phyloP scores from a whole-genome alignment of 345 rosid genomes.

The Pistacia integerrima region DNA sequence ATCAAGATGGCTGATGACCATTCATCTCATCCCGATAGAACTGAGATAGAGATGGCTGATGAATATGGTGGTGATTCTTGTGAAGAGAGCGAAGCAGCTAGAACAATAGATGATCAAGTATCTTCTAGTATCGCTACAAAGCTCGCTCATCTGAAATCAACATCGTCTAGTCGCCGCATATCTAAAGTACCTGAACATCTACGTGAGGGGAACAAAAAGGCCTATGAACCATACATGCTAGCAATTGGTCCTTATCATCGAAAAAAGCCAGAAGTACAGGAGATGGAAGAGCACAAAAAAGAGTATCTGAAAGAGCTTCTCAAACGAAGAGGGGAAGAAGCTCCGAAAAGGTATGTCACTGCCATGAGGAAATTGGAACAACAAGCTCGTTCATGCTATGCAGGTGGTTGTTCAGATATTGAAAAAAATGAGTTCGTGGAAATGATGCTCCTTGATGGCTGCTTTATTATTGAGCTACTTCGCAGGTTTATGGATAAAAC shows the following conservation, averaged over 20 bases:
- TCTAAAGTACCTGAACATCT: constrained; percentile 13
- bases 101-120: too few species aligned
- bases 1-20: too few species aligned
- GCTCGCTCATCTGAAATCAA: too few species aligned
- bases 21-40: too few species aligned
- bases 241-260: constrained; percentile 28
- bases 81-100: too few species aligned
- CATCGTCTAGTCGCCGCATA: not conserved
- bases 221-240: constrained; percentile 21
- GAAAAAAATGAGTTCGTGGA: rapidly evolving
- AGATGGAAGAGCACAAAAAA: constrained; percentile 18
- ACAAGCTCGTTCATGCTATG: too few species aligned
- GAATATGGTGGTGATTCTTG: too few species aligned
- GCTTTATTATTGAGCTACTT: not conserved
- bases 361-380: not conserved
- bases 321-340: not conserved
- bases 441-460: not conserved
- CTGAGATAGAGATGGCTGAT: too few species aligned
- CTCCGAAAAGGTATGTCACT: not conserved
- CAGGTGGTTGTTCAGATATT: rapidly evolving
- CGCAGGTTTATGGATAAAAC: not conserved
- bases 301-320: constrained; percentile 13
- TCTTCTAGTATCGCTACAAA: too few species aligned
- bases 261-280: not conserved
- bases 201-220: constrained; percentile 6